These are phyloP conservation scores for Fusarium sp. DNA, from an alignment of 2,329 filamentous ascomycete genomes.

Conservation along the genomic window DNA sequence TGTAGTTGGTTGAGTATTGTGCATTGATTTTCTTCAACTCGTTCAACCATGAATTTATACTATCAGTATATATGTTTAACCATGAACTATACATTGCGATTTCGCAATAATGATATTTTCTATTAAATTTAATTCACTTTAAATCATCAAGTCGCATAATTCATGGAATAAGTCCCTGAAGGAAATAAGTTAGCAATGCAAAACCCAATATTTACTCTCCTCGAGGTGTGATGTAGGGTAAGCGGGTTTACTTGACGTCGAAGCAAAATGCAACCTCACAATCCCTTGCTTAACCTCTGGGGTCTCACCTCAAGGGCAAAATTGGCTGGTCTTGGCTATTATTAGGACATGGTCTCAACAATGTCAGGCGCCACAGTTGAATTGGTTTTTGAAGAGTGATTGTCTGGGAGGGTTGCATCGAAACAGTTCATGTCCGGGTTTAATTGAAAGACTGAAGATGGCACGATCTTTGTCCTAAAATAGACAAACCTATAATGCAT, in stretches of 20 bases:
- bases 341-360: not conserved
- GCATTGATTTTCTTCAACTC: not conserved
- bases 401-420: not conserved
- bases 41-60: not conserved
- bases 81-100: not conserved
- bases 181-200: not conserved
- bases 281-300: not conserved
- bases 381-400: not conserved
- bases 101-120: not conserved
- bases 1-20: not conserved
- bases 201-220: not conserved
- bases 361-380: not conserved
- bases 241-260: not conserved
- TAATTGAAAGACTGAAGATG: not conserved
- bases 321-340: not conserved
- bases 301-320: not conserved
- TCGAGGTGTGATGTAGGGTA: not conserved
- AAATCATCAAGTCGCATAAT: not conserved
- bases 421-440: constrained; percentile 16
- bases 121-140: not conserved
- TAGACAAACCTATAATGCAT: constrained; percentile 9
- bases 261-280: not conserved
- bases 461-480: not conserved
- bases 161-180: not conserved
- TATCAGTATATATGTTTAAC: not conserved